Evolutionary conservation across 2,329 filamentous ascomycete genomes (phyloP), one percentile per base, ranked within the genome.

Genomic region (Ascochyta rabiei): DNA sequence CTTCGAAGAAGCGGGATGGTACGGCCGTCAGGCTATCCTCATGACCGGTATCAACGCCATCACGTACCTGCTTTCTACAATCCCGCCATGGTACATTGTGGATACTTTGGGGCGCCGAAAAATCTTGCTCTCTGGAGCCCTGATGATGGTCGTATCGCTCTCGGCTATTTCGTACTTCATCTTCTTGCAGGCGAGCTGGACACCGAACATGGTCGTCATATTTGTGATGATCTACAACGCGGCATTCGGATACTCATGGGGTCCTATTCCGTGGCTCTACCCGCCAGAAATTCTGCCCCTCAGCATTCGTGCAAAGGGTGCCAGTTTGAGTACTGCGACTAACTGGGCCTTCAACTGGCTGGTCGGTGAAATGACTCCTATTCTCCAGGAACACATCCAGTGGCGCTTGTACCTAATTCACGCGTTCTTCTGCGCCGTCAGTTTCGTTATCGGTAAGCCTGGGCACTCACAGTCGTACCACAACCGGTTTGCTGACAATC

Each of bases 281-380:
- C 95, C 95, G 13, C 95, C 95, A n/a, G 95, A 99, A 82, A 99
- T 99, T 78, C 82, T 99, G 38, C 95, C 95, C 4, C 82, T 99
- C 57, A 97, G 92, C 80, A 97, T 98, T 72, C 88, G 95, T 68
- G 96, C 93, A 56, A 98, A 98, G 81, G 95, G 95, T 57, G 93
- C 95, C 48, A 96, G 92, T 83, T 78, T 99, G 73, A 97, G 93
- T 57, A 98, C 95, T 1, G 95, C 95, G 16, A 88, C 93, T 28
- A 99, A 99, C 73, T 99, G 95, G 95, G 92, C 93, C 1, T 96
- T 95, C 77, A 99, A 99, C 77, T 99, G 92, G 90, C 81, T 98
- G 23, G 95, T 98, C 3, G 95, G 95, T 63, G 91, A 96, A 76
- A 85, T 98, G 82, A 99, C 95, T 0, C 95, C 95, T 2, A 87